Evolutionary conservation across 2,329 filamentous ascomycete species (phyloP), one percentile per base, ranked within the genome.

Genomic region (Arthrobotrys conoides): DNA sequence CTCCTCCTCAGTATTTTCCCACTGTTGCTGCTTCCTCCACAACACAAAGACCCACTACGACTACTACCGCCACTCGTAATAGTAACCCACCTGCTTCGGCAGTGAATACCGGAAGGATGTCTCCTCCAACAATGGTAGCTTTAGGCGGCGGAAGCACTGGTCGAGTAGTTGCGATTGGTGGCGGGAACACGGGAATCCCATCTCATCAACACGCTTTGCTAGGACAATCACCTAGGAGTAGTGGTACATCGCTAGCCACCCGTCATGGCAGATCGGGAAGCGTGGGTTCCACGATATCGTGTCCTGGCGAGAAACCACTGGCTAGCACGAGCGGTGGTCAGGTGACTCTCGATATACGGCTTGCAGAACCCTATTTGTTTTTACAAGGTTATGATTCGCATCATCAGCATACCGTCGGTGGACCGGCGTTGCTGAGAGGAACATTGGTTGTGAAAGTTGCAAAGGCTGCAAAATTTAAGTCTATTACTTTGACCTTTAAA

Each of bases 401-500:
- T 81, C 83, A 85, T 6, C 84, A 85, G 5, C 85, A 90, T 10
- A 78, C 20, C 36, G 87, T 88, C 1, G 88, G 90, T 64, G 91
- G 88, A 67, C 95, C 93, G 5, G 92, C 94, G 0, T 91, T 99
- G 83, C 87, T 99, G 14, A 89, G 96, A 71, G 96, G 96, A 18
- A 94, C 91, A 81, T 85, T 99, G 71, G 91, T 93, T 82, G 84
- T 99, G 46, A 91, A 91, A 76, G 89, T 98, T 12, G 91, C 92
- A 55, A 98, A 98, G 83, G 92, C 93, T 80, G 90, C 94, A 57
- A 99, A 99, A 85, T 91, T 99, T 81, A 97, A 97, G 86, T 91
- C 93, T 3, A 89, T 99, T 24, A 94, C 92, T 5, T 87, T 99
- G 66, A 95, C 93, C 82, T 92, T 99, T 81, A 89, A 91, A 48